Conservation (phyloP, 495 filamentous ascomycete genomes). For the Hyaloscypha bicolor region DNA sequence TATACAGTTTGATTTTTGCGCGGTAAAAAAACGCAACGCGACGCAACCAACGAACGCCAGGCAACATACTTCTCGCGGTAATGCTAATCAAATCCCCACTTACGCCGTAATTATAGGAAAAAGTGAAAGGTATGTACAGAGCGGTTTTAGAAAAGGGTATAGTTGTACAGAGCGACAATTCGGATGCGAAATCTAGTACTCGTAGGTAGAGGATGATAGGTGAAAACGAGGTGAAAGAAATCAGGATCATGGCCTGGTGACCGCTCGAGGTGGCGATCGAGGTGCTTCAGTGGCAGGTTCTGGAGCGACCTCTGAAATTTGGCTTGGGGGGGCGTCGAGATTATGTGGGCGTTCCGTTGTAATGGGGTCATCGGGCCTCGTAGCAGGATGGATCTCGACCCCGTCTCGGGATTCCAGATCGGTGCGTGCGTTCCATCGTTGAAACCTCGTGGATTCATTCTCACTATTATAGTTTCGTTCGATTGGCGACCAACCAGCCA, state of each 20-base stretch:
- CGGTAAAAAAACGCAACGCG: background rate
- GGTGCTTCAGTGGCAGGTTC: slow-evolving; percentile 8
- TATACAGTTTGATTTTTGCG: background rate
- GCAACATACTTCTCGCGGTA: background rate
- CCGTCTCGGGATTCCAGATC: slow-evolving; percentile 58
- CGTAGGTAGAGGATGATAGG: background rate
- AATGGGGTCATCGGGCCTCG: slow-evolving; percentile 50
- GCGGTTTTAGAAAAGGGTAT: background rate
- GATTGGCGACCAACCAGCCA: slow-evolving; percentile 86
- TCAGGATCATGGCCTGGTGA: background rate
- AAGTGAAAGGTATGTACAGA: background rate
- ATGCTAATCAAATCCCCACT: background rate
- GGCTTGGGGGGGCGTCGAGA: slow-evolving; percentile 58
- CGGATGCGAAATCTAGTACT: background rate
- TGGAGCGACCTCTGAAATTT: slow-evolving; percentile 41
- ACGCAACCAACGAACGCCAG: background rate
- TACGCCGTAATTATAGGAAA: background rate
- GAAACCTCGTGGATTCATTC: slow-evolving; percentile 51
- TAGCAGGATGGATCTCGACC: slow-evolving; percentile 30
- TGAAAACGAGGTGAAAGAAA: background rate
- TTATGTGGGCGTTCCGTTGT: slow-evolving; percentile 47
- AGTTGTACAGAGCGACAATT: background rate
- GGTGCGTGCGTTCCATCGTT: slow-evolving; percentile 41
- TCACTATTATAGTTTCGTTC: slow-evolving; percentile 54
- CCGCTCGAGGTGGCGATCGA: background rate